phyloP scores from a whole-genome alignment of 495 filamentous ascomycete species.

The Tuber borchii region DNA sequence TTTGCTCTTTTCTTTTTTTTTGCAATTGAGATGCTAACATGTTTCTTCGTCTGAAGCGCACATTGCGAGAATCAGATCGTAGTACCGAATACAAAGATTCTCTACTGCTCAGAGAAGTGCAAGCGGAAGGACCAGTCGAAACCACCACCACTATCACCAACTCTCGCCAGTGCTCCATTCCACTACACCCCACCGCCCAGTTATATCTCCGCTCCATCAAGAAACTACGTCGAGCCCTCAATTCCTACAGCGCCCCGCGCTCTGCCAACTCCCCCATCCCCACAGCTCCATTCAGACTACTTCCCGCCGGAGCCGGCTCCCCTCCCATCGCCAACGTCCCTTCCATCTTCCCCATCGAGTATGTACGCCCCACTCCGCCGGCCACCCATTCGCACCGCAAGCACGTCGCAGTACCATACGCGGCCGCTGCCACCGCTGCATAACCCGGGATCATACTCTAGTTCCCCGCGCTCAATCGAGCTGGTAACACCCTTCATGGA shows the following conservation, averaged over 20 bases:
- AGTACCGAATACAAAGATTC: constrained; percentile 56
- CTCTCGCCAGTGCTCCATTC: constrained; percentile 10
- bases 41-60: constrained; percentile 46
- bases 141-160: constrained; percentile 27
- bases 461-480: constrained; percentile 42
- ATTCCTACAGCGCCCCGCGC: constrained; percentile 40
- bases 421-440: constrained; percentile 42
- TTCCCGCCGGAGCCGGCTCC: constrained; percentile 23
- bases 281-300: background rate
- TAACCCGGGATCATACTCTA: constrained; percentile 35
- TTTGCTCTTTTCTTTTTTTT: constrained; percentile 16
- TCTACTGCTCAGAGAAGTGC: constrained; percentile 42
- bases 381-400: constrained; percentile 7
- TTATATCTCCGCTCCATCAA: constrained; percentile 21
- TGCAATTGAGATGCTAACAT: constrained; percentile 19
- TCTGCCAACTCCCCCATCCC: constrained; percentile 8
- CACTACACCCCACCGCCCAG: constrained; percentile 19
- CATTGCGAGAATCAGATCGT: constrained; percentile 71
- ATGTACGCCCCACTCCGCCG: background rate
- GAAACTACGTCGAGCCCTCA: constrained; percentile 41
- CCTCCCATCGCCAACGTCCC: constrained; percentile 28
- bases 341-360: background rate
- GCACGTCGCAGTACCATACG: constrained; percentile 23
- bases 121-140: constrained; percentile 40
- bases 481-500: constrained; percentile 38